Evolutionary conservation across 352 stramenopile genomes (phyloP).

Genomic region (Phytophthora pisi): DNA sequence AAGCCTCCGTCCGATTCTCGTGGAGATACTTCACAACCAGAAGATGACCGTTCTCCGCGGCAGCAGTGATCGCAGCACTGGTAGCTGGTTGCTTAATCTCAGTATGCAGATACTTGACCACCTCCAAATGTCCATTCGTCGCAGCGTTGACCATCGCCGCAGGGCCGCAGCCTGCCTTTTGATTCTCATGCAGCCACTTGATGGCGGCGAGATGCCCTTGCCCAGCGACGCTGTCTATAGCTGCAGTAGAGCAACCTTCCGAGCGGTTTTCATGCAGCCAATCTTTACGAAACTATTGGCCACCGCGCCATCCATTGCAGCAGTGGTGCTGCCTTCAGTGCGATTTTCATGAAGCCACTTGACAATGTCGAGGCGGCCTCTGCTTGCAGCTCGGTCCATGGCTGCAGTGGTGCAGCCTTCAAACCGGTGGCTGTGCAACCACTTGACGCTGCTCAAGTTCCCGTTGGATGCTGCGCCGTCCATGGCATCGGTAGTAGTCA

Average conservation of each 20-base stretch:
- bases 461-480: slow-evolving; percentile 7
- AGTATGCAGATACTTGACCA: slow-evolving; percentile 30
- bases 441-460: slow-evolving; percentile 4
- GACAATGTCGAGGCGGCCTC: no score
- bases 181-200: slow-evolving; percentile 25
- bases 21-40: slow-evolving; percentile 23
- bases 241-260: slow-evolving; percentile 25
- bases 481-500: slow-evolving; percentile 12
- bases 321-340: background rate
- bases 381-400: no score
- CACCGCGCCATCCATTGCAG: slow-evolving; percentile 17
- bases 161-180: slow-evolving; percentile 18
- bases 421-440: slow-evolving; percentile 14
- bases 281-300: slow-evolving; percentile 9
- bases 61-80: slow-evolving; percentile 15
- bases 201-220: slow-evolving; percentile 9
- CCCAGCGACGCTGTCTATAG: slow-evolving; percentile 22
- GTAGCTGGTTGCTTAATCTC: slow-evolving; percentile 13
- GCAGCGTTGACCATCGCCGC: slow-evolving; percentile 22
- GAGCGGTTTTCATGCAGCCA: slow-evolving; percentile 21
- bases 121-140: slow-evolving; percentile 22
- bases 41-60: slow-evolving; percentile 22
- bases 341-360: no score
- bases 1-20: slow-evolving; percentile 6
- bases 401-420: background rate